A percentile compares a stretch with the other conserved stretches of the same genome.
These are phyloP conservation scores for Psilocybe tampanensis DNA, from an alignment of 768 basidiomycete species.

Conservation along the genomic window DNA sequence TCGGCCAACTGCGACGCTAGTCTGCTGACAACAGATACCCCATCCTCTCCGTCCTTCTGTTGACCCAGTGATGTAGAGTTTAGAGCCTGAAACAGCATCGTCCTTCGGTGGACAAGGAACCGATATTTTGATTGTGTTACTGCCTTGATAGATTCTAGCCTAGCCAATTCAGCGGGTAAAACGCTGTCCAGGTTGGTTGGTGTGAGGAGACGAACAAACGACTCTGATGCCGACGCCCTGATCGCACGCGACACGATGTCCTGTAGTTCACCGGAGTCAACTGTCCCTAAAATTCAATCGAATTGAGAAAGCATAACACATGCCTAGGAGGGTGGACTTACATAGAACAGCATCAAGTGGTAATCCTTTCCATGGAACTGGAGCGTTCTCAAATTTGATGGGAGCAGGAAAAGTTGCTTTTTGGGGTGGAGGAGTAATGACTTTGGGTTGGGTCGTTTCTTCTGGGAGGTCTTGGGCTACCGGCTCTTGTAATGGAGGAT, in stretches of 20 bases:
- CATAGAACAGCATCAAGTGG: slow-evolving; percentile 69
- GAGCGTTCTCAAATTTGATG: slow-evolving; percentile 56
- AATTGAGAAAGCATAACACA: slow-evolving; percentile 1
- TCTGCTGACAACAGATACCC: slow-evolving; percentile 37
- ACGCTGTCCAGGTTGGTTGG: slow-evolving; percentile 59
- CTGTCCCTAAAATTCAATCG: slow-evolving; percentile 44
- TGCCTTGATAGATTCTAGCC: slow-evolving; percentile 53
- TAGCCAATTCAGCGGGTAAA: slow-evolving; percentile 59
- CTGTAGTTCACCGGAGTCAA: slow-evolving; percentile 66
- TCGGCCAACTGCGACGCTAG: slow-evolving; percentile 64
- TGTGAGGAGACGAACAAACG: slow-evolving; percentile 71
- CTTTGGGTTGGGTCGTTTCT: neutral
- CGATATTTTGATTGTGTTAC: slow-evolving; percentile 67
- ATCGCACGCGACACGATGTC: slow-evolving; percentile 74
- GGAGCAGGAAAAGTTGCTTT: slow-evolving; percentile 50
- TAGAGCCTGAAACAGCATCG: slow-evolving; percentile 73
- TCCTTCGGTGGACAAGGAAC: slow-evolving; percentile 65
- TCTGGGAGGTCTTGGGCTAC: neutral
- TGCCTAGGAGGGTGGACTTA: slow-evolving; percentile 28
- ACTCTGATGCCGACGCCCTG: slow-evolving; percentile 65
- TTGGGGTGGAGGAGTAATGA: slow-evolving; percentile 16
- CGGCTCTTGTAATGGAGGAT: neutral
- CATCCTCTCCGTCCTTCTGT: slow-evolving; percentile 39
- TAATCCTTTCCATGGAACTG: slow-evolving; percentile 69
- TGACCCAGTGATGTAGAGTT: slow-evolving; percentile 48